Evolutionary conservation across 768 basidiomycete genomes (phyloP).

Genomic region (Leccinellum albellum): DNA sequence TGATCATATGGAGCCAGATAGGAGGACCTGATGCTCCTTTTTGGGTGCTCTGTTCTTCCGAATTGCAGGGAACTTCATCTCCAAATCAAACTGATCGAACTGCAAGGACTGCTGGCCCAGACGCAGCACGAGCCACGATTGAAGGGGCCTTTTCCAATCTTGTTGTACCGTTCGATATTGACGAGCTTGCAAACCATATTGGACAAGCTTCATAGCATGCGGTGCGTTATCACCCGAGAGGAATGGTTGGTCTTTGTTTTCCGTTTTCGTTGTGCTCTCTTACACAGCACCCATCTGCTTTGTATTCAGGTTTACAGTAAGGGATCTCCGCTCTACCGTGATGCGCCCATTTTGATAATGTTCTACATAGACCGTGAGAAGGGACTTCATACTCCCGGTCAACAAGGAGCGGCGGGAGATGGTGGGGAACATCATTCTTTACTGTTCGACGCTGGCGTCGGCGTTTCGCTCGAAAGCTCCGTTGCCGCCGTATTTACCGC

Average conservation of each 20-base stretch:
- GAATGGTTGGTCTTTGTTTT: slow-evolving; percentile 63
- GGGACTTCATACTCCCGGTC: slow-evolving; percentile 88
- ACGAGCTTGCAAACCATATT: slow-evolving; percentile 81
- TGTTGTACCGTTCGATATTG: slow-evolving; percentile 78
- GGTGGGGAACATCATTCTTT: slow-evolving; percentile 92
- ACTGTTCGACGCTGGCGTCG: slow-evolving; percentile 75
- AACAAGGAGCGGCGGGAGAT: slow-evolving; percentile 88
- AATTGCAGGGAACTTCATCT: slow-evolving; percentile 86
- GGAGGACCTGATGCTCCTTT: slow-evolving; percentile 1
- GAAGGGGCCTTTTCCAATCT: slow-evolving; percentile 91
- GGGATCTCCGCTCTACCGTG: slow-evolving; percentile 13
- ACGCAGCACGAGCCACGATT: slow-evolving; percentile 91
- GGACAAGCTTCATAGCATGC: slow-evolving; percentile 90
- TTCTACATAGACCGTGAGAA: slow-evolving; percentile 59
- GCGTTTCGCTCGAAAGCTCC: slow-evolving; percentile 86
- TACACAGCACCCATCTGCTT: background rate
- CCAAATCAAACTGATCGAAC: slow-evolving; percentile 83
- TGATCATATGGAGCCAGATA: background rate
- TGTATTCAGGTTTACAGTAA: slow-evolving; percentile 65
- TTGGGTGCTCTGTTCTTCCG: background rate
- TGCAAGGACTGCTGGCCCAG: slow-evolving; percentile 82
- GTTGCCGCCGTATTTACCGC: slow-evolving; percentile 93
- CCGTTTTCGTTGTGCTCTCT: slow-evolving; percentile 5
- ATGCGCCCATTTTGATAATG: background rate
- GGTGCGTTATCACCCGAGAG: slow-evolving; percentile 93